Base-by-base conservation (phyloP, 129 eudicot species). In the Chrysanthemum lavandulifolium region DNA sequence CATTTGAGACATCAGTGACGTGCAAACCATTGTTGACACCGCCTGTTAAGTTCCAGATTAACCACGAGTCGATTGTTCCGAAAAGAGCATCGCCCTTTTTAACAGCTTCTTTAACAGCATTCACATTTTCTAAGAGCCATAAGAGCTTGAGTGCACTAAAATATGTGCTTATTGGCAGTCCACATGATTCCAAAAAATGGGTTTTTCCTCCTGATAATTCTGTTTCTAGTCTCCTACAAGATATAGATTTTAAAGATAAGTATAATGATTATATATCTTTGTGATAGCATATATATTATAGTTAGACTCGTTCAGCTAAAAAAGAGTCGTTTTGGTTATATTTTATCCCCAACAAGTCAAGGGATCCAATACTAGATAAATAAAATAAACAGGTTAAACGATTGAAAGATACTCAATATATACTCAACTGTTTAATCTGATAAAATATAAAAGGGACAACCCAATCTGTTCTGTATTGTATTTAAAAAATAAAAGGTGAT, bases 1-100 rank as follows among this genome's bases (percentile, higher is more conserved):
- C 99, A 66, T 95, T 95, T 0, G 99, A 90, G 45, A 95, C 94
- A 60, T 91, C 97, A 1, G 99, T 95, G 56, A 91, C 89, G 67
- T 95, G 99, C 73, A 88, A 60, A 76, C 99, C 99, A 10, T 61
- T 71, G 5, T 85, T 61, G 2, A 73, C 52, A 13, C 99, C 99
- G 16, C 99, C 99, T 0, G 97, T 95, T 71, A 95, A 6, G 71
- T 95, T 95, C 99, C 99, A 95, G 15, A 95, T 88, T 54, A 95
- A 74, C 99, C 97, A 95, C 2, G 94, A 77, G 59, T 95, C 99
- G 10, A 95, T 89, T 29, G 99, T 95, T 60, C 99, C 99, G 31
- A 95, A 95, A 21, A 95, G 75, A 33, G 95, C 96, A 84, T 95
- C 99, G 36, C 93, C 97, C 65, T 65, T 73, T 13, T 88, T 69